Percentiles rank a stretch among this genome's conserved stretches.
Evolutionary conservation across 2,329 filamentous ascomycete species (phyloP).

Genomic region (Teratosphaeriaceae sp.): DNA sequence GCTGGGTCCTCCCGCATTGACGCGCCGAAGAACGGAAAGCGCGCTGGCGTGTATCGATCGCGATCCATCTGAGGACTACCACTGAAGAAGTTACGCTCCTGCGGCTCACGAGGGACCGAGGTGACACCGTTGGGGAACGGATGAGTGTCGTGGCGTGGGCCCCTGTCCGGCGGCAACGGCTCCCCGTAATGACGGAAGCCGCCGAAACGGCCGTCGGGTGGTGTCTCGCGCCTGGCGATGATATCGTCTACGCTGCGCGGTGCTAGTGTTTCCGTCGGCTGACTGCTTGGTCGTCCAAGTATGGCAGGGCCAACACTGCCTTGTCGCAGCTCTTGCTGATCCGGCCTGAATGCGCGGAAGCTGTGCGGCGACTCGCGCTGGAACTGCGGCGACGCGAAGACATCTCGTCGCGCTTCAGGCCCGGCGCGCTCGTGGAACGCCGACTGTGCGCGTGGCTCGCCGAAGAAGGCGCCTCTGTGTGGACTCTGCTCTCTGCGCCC

Average conservation of each 20-base stretch:
- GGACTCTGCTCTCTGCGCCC: constrained; percentile 23
- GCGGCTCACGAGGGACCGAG: constrained; percentile 18
- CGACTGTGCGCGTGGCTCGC: constrained; percentile 19
- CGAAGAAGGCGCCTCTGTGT: constrained; percentile 15
- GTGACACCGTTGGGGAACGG: constrained; percentile 20
- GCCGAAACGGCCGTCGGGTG: constrained; percentile 15
- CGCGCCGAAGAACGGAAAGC: constrained; percentile 20
- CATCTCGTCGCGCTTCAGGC: constrained; percentile 23
- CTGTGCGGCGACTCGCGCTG: constrained; percentile 25
- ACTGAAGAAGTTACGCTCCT: no score
- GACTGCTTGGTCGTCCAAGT: constrained; percentile 28
- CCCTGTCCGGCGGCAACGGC: constrained; percentile 14
- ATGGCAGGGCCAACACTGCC: constrained; percentile 17
- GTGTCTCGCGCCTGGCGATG: constrained; percentile 17
- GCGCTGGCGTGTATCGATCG: constrained; percentile 15
- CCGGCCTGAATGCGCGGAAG: constrained; percentile 24
- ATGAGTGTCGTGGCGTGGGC: constrained; percentile 16
- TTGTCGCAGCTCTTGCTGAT: constrained; percentile 16
- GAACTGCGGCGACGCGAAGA: constrained; percentile 26
- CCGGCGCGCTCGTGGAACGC: constrained; percentile 16
- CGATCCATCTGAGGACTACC: constrained; percentile 24
- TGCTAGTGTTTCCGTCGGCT: constrained; percentile 23
- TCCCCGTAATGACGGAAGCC: constrained; percentile 23
- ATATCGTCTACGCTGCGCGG: constrained; percentile 18
- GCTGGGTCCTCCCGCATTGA: constrained; percentile 26